Conservation (phyloP, 805 yeast species). For the Novakomyces olei region DNA sequence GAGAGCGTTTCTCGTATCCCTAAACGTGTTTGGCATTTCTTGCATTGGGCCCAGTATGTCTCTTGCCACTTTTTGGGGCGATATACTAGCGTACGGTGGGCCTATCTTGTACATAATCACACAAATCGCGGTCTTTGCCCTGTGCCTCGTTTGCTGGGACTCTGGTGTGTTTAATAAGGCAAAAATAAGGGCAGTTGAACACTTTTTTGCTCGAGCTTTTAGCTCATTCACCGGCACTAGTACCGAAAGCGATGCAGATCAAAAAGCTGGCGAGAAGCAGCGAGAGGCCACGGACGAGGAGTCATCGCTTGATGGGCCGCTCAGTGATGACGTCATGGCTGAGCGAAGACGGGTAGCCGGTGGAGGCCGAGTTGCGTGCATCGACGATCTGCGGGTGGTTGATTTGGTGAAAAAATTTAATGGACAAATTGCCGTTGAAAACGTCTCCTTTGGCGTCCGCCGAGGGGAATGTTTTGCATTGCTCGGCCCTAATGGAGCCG, state of each 20-base stretch:
- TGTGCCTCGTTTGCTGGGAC: slow-evolving; percentile 16
- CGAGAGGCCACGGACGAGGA: too few relatives aligned
- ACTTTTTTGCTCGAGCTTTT: too few relatives aligned
- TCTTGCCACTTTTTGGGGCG: slow-evolving; percentile 13
- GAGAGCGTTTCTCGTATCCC: slow-evolving; percentile 14
- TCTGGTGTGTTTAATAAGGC: too few relatives aligned
- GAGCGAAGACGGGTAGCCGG: too few relatives aligned
- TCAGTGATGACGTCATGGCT: slow-evolving; percentile 11
- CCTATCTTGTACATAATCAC: slow-evolving; percentile 16
- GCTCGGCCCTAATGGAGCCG: slow-evolving; percentile 20
- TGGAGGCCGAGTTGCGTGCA: slow-evolving; percentile 9
- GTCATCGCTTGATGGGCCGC: slow-evolving; percentile 6
- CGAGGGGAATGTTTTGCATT: slow-evolving; percentile 17
- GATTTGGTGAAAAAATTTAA: slow-evolving; percentile 15
- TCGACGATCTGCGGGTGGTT: slow-evolving; percentile 13
- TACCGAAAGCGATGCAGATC: too few relatives aligned
- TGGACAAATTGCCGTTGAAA: slow-evolving; percentile 14
- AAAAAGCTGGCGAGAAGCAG: too few relatives aligned
- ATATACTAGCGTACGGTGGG: slow-evolving; percentile 16
- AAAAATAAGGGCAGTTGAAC: too few relatives aligned
- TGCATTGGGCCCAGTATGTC: slow-evolving; percentile 12
- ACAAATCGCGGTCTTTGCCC: slow-evolving; percentile 12
- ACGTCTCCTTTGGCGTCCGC: slow-evolving; percentile 17
- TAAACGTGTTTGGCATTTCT: slow-evolving; percentile 16
- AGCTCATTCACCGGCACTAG: too few relatives aligned